phyloP scores from a whole-genome alignment of 352 stramenopile genomes.

The Pythium chondricola region DNA sequence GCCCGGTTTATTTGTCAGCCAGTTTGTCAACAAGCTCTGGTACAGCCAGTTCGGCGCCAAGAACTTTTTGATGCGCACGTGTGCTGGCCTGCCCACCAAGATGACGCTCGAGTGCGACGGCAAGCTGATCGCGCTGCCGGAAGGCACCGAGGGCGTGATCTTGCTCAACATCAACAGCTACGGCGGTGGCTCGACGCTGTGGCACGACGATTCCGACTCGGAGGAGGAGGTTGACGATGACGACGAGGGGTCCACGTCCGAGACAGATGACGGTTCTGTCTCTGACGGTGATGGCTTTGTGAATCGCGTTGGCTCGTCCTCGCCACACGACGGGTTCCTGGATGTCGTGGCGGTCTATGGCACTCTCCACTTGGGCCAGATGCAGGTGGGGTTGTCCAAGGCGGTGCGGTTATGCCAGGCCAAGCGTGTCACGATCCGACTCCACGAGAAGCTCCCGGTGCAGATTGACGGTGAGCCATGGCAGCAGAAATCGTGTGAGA shows the following conservation, averaged over 20 bases:
- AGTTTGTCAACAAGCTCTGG: slow-evolving; percentile 90
- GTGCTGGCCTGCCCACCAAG: slow-evolving; percentile 65
- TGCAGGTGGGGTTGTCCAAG: slow-evolving; percentile 85
- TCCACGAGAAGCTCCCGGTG: slow-evolving; percentile 68
- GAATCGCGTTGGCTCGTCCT: slow-evolving; percentile 43
- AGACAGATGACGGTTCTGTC: slow-evolving; percentile 22
- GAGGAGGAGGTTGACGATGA: too few species aligned
- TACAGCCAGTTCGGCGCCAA: slow-evolving; percentile 87
- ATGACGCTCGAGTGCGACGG: slow-evolving; percentile 80
- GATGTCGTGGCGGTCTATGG: slow-evolving; percentile 92
- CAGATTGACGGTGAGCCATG: slow-evolving; percentile 96
- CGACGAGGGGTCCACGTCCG: slow-evolving; percentile 20
- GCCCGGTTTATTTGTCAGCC: slow-evolving; percentile 83
- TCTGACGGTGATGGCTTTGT: slow-evolving; percentile 19
- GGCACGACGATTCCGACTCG: slow-evolving; percentile 71
- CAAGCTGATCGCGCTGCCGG: slow-evolving; percentile 55
- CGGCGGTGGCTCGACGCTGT: slow-evolving; percentile 81
- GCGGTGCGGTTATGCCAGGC: slow-evolving; percentile 72
- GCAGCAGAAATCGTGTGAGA: slow-evolving; percentile 76
- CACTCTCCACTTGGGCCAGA: slow-evolving; percentile 92
- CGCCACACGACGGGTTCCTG: slow-evolving; percentile 87
- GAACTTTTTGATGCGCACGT: slow-evolving; percentile 83
- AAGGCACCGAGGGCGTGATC: slow-evolving; percentile 81
- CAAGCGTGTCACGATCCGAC: slow-evolving; percentile 44
- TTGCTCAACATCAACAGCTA: slow-evolving; percentile 88